A percentile compares a stretch with the other conserved stretches of the same genome.
Conservation (phyloP, 2,329 filamentous ascomycete species). For the Cryphonectria parasitica region DNA sequence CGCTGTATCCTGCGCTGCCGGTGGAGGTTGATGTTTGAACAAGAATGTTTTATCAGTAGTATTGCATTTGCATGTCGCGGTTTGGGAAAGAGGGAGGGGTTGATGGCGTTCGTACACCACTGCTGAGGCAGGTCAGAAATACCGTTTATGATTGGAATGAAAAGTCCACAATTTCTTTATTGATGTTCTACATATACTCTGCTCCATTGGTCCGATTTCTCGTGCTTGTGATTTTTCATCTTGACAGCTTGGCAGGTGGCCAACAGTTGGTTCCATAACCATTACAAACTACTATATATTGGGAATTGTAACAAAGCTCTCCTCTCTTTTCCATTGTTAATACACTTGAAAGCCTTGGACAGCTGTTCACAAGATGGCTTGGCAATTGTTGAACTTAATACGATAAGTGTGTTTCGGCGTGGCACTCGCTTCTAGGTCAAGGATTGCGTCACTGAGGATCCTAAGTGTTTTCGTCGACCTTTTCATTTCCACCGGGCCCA, state of each 20-base stretch:
- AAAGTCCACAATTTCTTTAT: background rate
- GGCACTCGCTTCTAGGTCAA: background rate
- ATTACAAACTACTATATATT: no score
- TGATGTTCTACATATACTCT: background rate
- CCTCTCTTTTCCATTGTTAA: no score
- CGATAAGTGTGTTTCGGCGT: background rate
- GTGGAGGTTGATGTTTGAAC: constrained; percentile 22
- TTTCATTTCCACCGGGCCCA: background rate
- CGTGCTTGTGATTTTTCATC: background rate
- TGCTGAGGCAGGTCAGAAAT: background rate
- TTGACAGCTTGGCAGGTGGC: no score
- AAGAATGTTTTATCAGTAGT: background rate
- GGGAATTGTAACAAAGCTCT: no score
- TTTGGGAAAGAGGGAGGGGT: background rate
- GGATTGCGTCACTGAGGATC: background rate
- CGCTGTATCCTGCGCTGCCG: constrained; percentile 42
- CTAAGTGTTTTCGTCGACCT: background rate
- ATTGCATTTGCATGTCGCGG: background rate
- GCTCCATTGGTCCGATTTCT: background rate
- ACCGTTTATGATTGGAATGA: background rate
- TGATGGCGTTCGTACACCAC: background rate
- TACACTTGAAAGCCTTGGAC: no score
- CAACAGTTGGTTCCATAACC: no score
- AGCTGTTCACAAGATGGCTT: no score
- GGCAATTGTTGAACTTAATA: no score